A percentile compares a stretch with the other conserved stretches of the same genome.
phyloP scores from a whole-genome alignment of 2,329 filamentous ascomycete species.

The Trichophyton equinum region DNA sequence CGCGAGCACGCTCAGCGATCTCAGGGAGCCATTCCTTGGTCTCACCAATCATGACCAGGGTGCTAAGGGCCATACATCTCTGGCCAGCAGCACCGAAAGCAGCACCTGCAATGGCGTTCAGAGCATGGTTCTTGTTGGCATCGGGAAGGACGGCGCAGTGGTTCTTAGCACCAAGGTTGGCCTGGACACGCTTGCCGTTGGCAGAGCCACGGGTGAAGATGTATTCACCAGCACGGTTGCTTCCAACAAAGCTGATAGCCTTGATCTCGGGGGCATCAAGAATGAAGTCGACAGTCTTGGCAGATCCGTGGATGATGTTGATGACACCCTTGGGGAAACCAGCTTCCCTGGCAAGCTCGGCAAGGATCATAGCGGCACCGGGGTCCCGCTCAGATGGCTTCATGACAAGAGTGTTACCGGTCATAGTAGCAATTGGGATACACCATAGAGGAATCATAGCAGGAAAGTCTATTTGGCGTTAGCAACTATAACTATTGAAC shows the following conservation, averaged over 20 bases:
- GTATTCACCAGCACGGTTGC: conserved; percentile 57
- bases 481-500: not conserved
- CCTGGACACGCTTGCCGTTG: conserved; percentile 57
- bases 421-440: conserved; percentile 52
- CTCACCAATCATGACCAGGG: conserved; percentile 52
- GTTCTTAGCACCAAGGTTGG: conserved; percentile 59
- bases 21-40: conserved; percentile 53
- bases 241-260: conserved; percentile 56
- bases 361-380: conserved; percentile 53
- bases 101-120: conserved; percentile 54
- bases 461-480: conserved; percentile 43
- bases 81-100: conserved; percentile 58
- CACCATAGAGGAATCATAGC: conserved; percentile 60
- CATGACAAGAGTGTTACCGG: conserved; percentile 51
- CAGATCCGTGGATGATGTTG: conserved; percentile 54
- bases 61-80: conserved; percentile 57
- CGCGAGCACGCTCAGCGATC: conserved; percentile 48
- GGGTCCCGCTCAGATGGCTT: conserved; percentile 57
- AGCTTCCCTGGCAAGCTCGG: conserved; percentile 50
- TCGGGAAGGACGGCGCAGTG: conserved; percentile 55
- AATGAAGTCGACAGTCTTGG: conserved; percentile 56
- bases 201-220: conserved; percentile 56
- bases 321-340: conserved; percentile 54
- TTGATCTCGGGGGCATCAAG: conserved; percentile 56
- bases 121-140: conserved; percentile 55